Percentiles rank a stretch among this genome's conserved stretches.
These are phyloP conservation scores for Gastrolobium villosum DNA, from an alignment of 306 rosid species.

Conservation along the genomic window DNA sequence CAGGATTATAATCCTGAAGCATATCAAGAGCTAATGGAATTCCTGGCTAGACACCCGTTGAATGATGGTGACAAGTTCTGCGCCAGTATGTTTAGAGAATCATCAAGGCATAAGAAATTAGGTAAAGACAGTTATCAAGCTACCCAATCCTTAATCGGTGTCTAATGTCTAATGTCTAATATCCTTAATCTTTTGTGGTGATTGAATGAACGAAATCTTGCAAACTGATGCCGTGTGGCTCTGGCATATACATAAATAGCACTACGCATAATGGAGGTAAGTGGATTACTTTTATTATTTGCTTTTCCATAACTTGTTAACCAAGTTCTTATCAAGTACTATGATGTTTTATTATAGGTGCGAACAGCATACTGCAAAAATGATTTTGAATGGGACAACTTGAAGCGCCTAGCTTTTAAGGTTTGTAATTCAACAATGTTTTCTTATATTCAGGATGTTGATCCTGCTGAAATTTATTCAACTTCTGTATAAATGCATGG, in stretches of 20 bases:
- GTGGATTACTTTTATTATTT: slow-evolving; percentile 41
- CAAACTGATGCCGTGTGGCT: slow-evolving; percentile 16
- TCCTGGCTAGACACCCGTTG: slow-evolving; percentile 71
- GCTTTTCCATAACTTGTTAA: slow-evolving; percentile 21
- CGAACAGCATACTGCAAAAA: slow-evolving; percentile 88
- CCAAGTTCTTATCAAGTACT: slow-evolving; percentile 23
- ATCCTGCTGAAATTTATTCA: not conserved
- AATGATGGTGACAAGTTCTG: slow-evolving; percentile 91
- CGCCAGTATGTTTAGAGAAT: slow-evolving; percentile 87
- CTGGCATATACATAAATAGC: slow-evolving; percentile 66
- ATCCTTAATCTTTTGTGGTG: slow-evolving; percentile 17
- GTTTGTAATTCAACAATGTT: slow-evolving; percentile 45
- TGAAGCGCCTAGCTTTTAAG: slow-evolving; percentile 74
- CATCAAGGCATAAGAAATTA: slow-evolving; percentile 82
- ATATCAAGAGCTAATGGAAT: slow-evolving; percentile 80
- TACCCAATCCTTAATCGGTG: slow-evolving; percentile 18
- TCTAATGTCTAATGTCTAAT: slow-evolving; percentile 41
- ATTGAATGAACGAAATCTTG: slow-evolving; percentile 45
- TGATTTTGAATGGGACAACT: slow-evolving; percentile 94
- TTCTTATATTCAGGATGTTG: slow-evolving; percentile 13
- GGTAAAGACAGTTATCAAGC: slow-evolving; percentile 56
- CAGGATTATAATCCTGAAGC: slow-evolving; percentile 96
- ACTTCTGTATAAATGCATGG: slow-evolving; percentile 3
- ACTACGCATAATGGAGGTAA: slow-evolving; percentile 88
- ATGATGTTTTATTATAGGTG: slow-evolving; percentile 59